Evolutionary conservation across 2,329 filamentous ascomycete species (phyloP).

Genomic region (Cercospora sp.): DNA sequence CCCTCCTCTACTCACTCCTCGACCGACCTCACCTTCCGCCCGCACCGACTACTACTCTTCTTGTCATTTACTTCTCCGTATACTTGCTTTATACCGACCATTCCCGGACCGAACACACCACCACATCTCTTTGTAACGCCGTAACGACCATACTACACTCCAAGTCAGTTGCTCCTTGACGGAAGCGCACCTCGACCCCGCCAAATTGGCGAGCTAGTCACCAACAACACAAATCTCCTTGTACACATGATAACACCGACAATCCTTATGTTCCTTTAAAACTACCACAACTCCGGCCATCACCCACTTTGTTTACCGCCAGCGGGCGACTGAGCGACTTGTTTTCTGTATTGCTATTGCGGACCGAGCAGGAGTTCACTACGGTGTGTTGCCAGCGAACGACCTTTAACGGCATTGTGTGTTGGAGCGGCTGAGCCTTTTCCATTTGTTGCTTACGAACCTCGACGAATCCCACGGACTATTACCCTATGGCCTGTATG

Average conservation of each 20-base stretch:
- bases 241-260: constrained; percentile 34
- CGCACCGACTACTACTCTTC: constrained; percentile 14
- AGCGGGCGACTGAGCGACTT: constrained; percentile 28
- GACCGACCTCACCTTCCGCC: constrained; percentile 14
- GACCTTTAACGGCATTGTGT: constrained; percentile 17
- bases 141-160: constrained; percentile 10
- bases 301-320: constrained; percentile 26
- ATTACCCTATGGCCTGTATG: constrained; percentile 73
- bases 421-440: constrained; percentile 25
- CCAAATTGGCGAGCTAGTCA: constrained; percentile 18
- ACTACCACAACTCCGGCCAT: constrained; percentile 16
- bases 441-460: constrained; percentile 26
- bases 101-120: not conserved
- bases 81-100: constrained; percentile 21
- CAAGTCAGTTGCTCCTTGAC: constrained; percentile 29
- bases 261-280: constrained; percentile 37
- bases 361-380: constrained; percentile 24
- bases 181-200: constrained; percentile 24
- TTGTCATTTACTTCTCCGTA: constrained; percentile 24
- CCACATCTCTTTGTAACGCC: constrained; percentile 17
- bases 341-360: constrained; percentile 28
- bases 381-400: constrained; percentile 21
- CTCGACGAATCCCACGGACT: constrained; percentile 11
- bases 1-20: constrained; percentile 11
- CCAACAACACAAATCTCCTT: constrained; percentile 16